These are phyloP conservation scores for Rosa persica DNA, from an alignment of 306 rosid species.

Conservation along the genomic window DNA sequence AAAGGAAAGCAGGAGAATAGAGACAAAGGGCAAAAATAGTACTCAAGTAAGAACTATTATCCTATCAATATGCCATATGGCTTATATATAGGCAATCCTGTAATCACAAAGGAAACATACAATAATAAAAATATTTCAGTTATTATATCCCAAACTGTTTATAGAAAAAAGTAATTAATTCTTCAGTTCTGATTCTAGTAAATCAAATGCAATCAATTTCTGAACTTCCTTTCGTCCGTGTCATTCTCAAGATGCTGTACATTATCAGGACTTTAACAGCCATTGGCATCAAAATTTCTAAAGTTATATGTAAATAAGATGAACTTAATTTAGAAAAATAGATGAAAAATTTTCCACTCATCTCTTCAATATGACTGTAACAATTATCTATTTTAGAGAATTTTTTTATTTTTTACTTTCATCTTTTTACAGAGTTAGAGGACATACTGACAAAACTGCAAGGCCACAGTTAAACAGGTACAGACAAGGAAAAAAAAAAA, in stretches of 20 bases:
- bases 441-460: constrained; percentile 3
- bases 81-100: background rate
- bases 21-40: background rate
- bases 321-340: background rate
- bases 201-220: background rate
- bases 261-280: background rate
- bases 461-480: constrained; percentile 5
- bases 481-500: background rate
- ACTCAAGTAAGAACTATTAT: background rate
- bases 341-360: background rate
- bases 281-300: background rate
- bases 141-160: background rate
- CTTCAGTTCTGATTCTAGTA: background rate
- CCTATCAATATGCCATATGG: background rate
- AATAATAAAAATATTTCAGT: background rate
- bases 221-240: background rate
- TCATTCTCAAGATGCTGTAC: background rate
- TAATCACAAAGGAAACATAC: background rate
- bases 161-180: background rate
- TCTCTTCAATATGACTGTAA: background rate
- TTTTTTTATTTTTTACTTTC: background rate
- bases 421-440: background rate
- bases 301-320: background rate
- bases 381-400: background rate
- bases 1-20: background rate